Evolutionary conservation across 768 basidiomycete genomes (phyloP), one percentile per base, ranked within the genome.

Genomic region (Multifurca ochricompacta): DNA sequence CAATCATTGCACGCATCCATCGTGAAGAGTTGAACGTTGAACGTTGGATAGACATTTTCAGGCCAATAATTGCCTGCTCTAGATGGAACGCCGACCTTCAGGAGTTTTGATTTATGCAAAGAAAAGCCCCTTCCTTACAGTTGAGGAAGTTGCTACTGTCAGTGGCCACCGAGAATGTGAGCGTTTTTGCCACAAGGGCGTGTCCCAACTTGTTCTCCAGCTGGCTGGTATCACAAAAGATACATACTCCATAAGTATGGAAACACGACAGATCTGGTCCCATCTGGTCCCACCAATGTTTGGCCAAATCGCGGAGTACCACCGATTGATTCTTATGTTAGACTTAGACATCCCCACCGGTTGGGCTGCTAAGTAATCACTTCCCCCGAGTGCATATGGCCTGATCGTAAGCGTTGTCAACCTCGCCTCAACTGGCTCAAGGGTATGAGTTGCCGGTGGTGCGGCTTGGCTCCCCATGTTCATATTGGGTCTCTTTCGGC

Each of bases 391-490:
- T 27, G 11, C 8, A 27, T 18, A 28, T 28, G 42, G 39, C 30
- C 25, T 32, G 18, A 36, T 39, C 23, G 8, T 21, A 11, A 30
- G n/a, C 13, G 16, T 41, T 31, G 4, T 27, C 14, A 32, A 47
- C 18, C 19, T 28, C 32, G 27, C 32, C 16, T 27, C 6, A 54
- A 42, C 43, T 36, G 74, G 73, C 68, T 77, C 43, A 74, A 75
- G 55, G 55, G 53, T 2, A 71, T 71, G 70, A 64, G 64, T 66
- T 71, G 73, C 74, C 6, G 74, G 69, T 14, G 72, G 70, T 25
- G 71, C 72, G 16, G 75, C 76, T 23, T n/a, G 9, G 41, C 41
- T 27, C 1, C 41, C 25, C 16, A 43, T n/a, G n/a, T n/a, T n/a
- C n/a, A n/a, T 43, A 16, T 28, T 27, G n/a, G 25, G 9, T 6